Percentiles rank a stretch among this genome's conserved stretches.
Evolutionary conservation across 1,284 basidiomycete species (phyloP).

Genomic region (Macrocystidia cucumis): DNA sequence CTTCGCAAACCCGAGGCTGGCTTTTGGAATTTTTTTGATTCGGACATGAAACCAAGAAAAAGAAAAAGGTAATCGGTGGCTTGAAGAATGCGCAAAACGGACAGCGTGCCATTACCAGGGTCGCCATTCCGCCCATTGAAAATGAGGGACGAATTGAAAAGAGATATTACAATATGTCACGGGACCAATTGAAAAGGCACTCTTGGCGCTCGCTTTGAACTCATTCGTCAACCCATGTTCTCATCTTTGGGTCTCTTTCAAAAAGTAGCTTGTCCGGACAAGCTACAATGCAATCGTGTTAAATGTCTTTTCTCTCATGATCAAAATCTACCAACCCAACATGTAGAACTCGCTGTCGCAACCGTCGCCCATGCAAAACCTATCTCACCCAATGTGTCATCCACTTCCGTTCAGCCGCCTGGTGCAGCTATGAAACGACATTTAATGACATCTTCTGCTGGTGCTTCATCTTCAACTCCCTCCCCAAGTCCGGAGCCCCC

Average conservation of each 20-base stretch:
- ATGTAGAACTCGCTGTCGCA: constrained; percentile 19
- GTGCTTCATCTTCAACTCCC: constrained; percentile 18
- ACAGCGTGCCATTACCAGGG: no score
- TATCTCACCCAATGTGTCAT: constrained; percentile 6
- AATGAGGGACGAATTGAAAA: no score
- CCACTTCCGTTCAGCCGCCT: constrained; percentile 6
- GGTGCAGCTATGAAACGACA: constrained; percentile 31
- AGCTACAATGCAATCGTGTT: constrained; percentile 34
- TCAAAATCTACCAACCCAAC: constrained; percentile 25
- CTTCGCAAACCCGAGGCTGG: no score
- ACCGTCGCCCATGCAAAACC: constrained; percentile 4
- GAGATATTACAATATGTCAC: no score
- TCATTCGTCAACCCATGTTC: constrained; percentile 48
- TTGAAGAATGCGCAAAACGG: no score
- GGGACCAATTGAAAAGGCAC: no score
- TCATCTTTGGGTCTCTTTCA: constrained; percentile 52
- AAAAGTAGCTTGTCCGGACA: constrained; percentile 55
- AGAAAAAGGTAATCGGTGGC: no score
- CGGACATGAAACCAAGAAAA: constrained; percentile 1
- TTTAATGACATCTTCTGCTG: no score
- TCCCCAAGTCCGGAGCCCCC: constrained; percentile 39
- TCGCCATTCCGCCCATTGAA: no score
- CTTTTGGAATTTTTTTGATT: constrained; percentile 6
- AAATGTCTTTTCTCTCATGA: constrained; percentile 63
- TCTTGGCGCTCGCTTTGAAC: no score